These are phyloP conservation scores for Boletus calvinii DNA, from an alignment of 1,284 basidiomycete species.

Conservation along the genomic window DNA sequence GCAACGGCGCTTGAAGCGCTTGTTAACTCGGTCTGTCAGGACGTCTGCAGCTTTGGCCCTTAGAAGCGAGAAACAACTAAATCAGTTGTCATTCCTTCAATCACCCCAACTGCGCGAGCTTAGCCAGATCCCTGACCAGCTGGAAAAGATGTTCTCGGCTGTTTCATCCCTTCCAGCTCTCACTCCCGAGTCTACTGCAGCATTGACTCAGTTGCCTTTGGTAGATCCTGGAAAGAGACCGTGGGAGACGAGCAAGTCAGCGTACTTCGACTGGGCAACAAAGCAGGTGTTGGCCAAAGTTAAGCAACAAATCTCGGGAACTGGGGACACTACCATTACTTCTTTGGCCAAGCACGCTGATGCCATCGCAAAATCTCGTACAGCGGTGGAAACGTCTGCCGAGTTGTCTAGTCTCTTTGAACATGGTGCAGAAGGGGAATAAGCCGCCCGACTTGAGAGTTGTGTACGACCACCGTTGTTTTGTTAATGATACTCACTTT, in stretches of 20 bases:
- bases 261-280: constrained; percentile 69
- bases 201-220: constrained; percentile 39
- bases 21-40: constrained; percentile 48
- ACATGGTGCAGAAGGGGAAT: neutral
- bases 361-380: constrained; percentile 34
- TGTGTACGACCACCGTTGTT: constrained; percentile 1
- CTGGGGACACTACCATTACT: constrained; percentile 32
- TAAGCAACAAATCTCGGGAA: constrained; percentile 37
- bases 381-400: constrained; percentile 24
- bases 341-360: constrained; percentile 28
- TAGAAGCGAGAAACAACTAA: constrained; percentile 44
- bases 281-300: constrained; percentile 50
- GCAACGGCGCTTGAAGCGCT: constrained; percentile 63
- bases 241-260: constrained; percentile 67
- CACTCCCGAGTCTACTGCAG: constrained; percentile 43
- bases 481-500: neutral
- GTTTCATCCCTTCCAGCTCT: constrained; percentile 52
- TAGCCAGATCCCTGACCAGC: constrained; percentile 37
- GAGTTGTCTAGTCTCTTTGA: constrained; percentile 1
- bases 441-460: neutral
- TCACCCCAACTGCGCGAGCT: constrained; percentile 35
- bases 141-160: constrained; percentile 45
- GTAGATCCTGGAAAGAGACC: constrained; percentile 62
- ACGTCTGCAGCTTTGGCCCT: constrained; percentile 44
- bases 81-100: constrained; percentile 47